phyloP scores from a whole-genome alignment of 2,329 filamentous ascomycete genomes.

The Fusarium agapanthi region DNA sequence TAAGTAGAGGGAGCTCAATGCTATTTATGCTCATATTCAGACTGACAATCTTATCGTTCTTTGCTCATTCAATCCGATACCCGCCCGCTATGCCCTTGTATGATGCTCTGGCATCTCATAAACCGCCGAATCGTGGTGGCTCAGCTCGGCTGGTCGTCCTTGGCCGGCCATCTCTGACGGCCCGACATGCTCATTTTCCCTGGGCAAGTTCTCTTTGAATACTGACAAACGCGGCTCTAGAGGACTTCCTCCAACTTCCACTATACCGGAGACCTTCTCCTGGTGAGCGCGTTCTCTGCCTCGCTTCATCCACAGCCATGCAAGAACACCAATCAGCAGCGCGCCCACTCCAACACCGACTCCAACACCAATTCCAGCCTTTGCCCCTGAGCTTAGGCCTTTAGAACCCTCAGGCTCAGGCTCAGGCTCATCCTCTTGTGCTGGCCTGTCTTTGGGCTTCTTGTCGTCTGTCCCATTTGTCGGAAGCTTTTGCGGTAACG shows the following conservation, averaged over 20 bases:
- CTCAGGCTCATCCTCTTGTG: not conserved
- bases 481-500: not conserved
- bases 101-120: not conserved
- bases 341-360: not conserved
- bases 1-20: fast-evolving
- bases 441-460: not conserved
- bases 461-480: not conserved
- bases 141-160: not conserved
- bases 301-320: not conserved
- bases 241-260: not conserved
- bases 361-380: not conserved
- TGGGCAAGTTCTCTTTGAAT: not conserved
- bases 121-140: not conserved
- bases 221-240: not conserved
- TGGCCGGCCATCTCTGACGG: not conserved
- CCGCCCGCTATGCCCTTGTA: not conserved
- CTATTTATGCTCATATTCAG: not conserved
- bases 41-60: not conserved
- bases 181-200: not conserved
- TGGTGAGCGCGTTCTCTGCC: not conserved
- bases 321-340: not conserved
- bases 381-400: not conserved
- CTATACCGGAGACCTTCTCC: not conserved
- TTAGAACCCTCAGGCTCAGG: not conserved
- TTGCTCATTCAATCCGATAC: not conserved